These are phyloP conservation scores for Geranium brycei DNA, from an alignment of 345 rosid genomes.

Conservation along the genomic window DNA sequence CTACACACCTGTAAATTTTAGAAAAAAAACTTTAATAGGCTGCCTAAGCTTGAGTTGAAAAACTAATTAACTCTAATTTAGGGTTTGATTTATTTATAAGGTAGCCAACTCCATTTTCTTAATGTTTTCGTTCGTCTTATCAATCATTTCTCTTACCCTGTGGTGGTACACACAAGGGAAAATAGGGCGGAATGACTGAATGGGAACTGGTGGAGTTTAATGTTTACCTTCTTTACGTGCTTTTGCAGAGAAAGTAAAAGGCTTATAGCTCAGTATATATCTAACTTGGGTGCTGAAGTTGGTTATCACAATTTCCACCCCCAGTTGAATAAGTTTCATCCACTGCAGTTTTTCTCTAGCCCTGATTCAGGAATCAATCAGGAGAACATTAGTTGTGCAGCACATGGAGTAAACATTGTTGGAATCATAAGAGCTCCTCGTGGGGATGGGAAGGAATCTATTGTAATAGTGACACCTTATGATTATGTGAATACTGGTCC, in stretches of 20 bases:
- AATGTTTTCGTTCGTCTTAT: too few relatives aligned
- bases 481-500: constrained; percentile 34
- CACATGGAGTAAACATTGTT: constrained; percentile 34
- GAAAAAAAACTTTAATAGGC: too few relatives aligned
- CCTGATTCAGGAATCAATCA: constrained; percentile 27
- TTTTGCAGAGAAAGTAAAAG: constrained; percentile 43
- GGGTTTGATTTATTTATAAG: too few relatives aligned
- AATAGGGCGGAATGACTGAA: background rate
- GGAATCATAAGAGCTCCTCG: constrained; percentile 89
- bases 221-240: constrained; percentile 1
- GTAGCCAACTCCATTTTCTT: too few relatives aligned
- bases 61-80: too few relatives aligned
- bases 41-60: too few relatives aligned
- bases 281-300: constrained; percentile 74
- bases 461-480: constrained; percentile 84
- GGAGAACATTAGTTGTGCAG: constrained; percentile 44
- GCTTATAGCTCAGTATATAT: constrained; percentile 51
- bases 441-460: constrained; percentile 89
- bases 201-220: constrained; percentile 1
- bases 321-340: constrained; percentile 46
- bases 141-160: too few relatives aligned
- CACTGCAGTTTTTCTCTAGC: constrained; percentile 66
- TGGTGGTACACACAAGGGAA: too few relatives aligned
- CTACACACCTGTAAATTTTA: too few relatives aligned
- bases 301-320: constrained; percentile 65